Conservation (phyloP, 257 asterid species). For the Capsicum rhomboideum region DNA sequence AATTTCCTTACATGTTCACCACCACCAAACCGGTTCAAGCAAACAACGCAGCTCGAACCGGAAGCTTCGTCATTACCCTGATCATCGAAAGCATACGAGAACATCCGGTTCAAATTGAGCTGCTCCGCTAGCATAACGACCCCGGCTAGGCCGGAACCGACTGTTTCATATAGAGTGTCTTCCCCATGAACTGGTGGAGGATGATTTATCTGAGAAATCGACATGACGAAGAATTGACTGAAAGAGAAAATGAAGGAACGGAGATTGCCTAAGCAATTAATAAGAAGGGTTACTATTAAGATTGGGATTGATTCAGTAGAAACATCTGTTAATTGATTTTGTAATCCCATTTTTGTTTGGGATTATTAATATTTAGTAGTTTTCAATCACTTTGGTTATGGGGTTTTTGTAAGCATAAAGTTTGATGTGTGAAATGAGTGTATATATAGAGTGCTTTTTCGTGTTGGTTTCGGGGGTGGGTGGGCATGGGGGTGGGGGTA, state of each 20-base stretch:
- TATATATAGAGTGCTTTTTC: too few species aligned
- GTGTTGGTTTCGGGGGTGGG: too few species aligned
- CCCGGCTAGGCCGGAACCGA: conserved; percentile 55
- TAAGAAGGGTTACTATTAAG: conserved; percentile 39
- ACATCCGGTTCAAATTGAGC: conserved; percentile 41
- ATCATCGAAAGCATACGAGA: conserved; percentile 13
- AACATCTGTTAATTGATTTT: conserved; percentile 53
- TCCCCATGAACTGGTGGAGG: background rate
- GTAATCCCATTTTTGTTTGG: conserved; percentile 42
- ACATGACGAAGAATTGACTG: too few species aligned
- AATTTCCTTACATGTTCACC: conserved; percentile 66
- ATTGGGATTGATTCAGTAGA: conserved; percentile 59
- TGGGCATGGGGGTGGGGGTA: background rate
- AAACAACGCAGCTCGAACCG: conserved; percentile 55
- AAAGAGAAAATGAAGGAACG: conserved; percentile 23
- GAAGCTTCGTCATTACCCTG: background rate
- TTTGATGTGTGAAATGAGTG: too few species aligned
- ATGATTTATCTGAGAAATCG: too few species aligned
- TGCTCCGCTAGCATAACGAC: conserved; percentile 59
- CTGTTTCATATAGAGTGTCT: conserved; percentile 29
- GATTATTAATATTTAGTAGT: too few species aligned
- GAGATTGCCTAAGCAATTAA: conserved; percentile 35
- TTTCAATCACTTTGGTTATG: too few species aligned
- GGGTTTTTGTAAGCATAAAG: too few species aligned
- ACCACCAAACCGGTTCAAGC: conserved; percentile 44